A percentile compares a stretch with the other conserved stretches of the same genome.
These are phyloP conservation scores for Rhytidhysteron rufulum DNA, from an alignment of 2,329 filamentous ascomycete species.

Conservation along the genomic window DNA sequence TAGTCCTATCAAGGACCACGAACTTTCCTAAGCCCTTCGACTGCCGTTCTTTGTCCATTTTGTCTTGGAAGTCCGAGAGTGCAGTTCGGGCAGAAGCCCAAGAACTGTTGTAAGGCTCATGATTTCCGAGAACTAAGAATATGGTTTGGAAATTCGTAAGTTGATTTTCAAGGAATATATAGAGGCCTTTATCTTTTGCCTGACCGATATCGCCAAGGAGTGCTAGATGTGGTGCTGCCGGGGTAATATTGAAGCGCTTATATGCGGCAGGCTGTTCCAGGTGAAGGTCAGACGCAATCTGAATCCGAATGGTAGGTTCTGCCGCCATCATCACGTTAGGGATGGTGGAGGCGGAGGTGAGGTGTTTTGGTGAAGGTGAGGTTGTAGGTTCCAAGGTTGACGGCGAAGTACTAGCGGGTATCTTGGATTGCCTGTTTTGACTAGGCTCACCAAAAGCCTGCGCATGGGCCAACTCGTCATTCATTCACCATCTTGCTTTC, in stretches of 20 bases:
- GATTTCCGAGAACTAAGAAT: slow-evolving; percentile 54
- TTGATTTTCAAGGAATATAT: slow-evolving; percentile 47
- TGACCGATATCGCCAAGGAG: slow-evolving; percentile 57
- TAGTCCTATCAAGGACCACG: slow-evolving; percentile 39
- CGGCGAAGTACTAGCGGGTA: no score
- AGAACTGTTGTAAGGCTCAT: slow-evolving; percentile 46
- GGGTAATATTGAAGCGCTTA: slow-evolving; percentile 47
- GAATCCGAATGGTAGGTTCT: no score
- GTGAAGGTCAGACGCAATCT: slow-evolving; percentile 58
- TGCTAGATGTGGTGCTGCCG: slow-evolving; percentile 49
- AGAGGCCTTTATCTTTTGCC: slow-evolving; percentile 39
- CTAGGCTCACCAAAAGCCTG: no score
- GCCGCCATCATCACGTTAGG: no score
- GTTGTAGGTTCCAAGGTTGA: no score
- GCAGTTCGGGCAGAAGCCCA: slow-evolving; percentile 14
- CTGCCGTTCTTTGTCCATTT: not conserved
- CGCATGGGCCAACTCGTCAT: no score
- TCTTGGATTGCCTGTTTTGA: no score
- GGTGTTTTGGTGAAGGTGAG: not conserved
- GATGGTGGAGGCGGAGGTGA: not conserved
- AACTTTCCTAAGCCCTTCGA: slow-evolving; percentile 18
- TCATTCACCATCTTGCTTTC: no score
- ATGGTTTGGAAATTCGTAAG: slow-evolving; percentile 48
- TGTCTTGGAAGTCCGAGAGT: slow-evolving; percentile 24
- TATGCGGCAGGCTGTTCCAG: slow-evolving; percentile 51